Percentiles rank a stretch among this genome's conserved stretches.
Evolutionary conservation across 495 filamentous ascomycete genomes (phyloP).

Genomic region (Penicillium egyptiacum): DNA sequence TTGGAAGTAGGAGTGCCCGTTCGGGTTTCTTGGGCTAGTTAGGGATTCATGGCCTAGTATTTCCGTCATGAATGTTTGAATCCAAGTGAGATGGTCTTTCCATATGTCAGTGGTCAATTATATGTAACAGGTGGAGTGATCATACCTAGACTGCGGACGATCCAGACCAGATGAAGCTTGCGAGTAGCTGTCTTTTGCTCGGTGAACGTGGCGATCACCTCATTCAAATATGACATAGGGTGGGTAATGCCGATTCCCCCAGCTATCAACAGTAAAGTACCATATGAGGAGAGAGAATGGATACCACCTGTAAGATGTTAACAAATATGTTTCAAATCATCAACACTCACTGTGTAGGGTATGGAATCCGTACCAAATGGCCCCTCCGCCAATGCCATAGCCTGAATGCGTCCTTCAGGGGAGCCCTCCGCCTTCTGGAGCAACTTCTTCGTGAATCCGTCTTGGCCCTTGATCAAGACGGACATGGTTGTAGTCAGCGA

Average conservation of each 20-base stretch:
- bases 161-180: constrained; percentile 42
- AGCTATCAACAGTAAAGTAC: constrained; percentile 55
- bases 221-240: constrained; percentile 53
- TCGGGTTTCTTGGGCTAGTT: constrained; percentile 19
- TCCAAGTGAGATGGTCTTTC: constrained; percentile 45
- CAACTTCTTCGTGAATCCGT: constrained; percentile 54
- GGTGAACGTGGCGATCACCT: constrained; percentile 46
- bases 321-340: neutral
- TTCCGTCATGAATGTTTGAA: constrained; percentile 46
- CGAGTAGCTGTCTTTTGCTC: constrained; percentile 44
- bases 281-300: constrained; percentile 52
- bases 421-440: constrained; percentile 45
- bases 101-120: constrained; percentile 4
- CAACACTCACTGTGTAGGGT: neutral
- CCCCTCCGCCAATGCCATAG: constrained; percentile 53
- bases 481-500: constrained; percentile 45
- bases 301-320: constrained; percentile 39
- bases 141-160: constrained; percentile 42
- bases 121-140: neutral
- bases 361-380: constrained; percentile 48
- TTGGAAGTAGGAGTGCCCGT: constrained; percentile 35
- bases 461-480: constrained; percentile 54
- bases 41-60: constrained; percentile 39
- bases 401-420: constrained; percentile 41
- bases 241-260: constrained; percentile 63